These are phyloP conservation scores for Glomus cerebriforme DNA, from an alignment of 192 early-diverging fungal species.

Conservation along the genomic window DNA sequence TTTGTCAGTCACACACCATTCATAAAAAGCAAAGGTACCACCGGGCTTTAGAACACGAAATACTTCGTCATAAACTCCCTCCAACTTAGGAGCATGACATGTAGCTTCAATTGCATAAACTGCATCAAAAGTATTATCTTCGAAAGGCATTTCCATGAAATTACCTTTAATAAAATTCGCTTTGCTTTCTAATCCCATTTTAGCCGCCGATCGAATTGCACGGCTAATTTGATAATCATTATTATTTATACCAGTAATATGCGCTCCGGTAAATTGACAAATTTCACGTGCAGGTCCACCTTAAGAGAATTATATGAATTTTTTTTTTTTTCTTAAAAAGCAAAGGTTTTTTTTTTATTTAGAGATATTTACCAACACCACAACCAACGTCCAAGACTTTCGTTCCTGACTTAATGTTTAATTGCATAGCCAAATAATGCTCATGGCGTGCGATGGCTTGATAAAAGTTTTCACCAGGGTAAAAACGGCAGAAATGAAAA, in stretches of 20 bases:
- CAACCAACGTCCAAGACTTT: slow-evolving; percentile 92
- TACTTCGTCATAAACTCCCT: slow-evolving; percentile 85
- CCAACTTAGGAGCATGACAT: slow-evolving; percentile 83
- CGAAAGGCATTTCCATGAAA: slow-evolving; percentile 89
- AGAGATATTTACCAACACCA: slow-evolving; percentile 70
- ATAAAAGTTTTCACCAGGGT: slow-evolving; percentile 72
- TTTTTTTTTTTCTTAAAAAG: too few species aligned
- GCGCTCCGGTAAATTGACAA: slow-evolving; percentile 83
- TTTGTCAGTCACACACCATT: slow-evolving; percentile 92
- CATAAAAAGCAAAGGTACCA: slow-evolving; percentile 88
- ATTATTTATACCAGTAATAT: slow-evolving; percentile 94
- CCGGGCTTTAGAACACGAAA: slow-evolving; percentile 94
- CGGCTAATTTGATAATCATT: slow-evolving; percentile 92
- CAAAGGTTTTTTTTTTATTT: too few species aligned
- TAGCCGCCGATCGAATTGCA: slow-evolving; percentile 70
- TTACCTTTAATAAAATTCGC: slow-evolving; percentile 72
- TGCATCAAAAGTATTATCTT: slow-evolving; percentile 78
- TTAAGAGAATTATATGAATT: slow-evolving; percentile 33
- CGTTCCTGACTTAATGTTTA: slow-evolving; percentile 67
- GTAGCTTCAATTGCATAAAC: slow-evolving; percentile 97
- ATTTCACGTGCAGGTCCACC: slow-evolving; percentile 94
- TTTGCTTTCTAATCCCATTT: slow-evolving; percentile 60
- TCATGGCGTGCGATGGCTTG: slow-evolving; percentile 90
- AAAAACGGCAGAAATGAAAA: slow-evolving; percentile 92
- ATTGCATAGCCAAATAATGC: slow-evolving; percentile 79